Conservation (phyloP, 192 early-diverging fungal genomes). For the Backusella psychrophila region DNA sequence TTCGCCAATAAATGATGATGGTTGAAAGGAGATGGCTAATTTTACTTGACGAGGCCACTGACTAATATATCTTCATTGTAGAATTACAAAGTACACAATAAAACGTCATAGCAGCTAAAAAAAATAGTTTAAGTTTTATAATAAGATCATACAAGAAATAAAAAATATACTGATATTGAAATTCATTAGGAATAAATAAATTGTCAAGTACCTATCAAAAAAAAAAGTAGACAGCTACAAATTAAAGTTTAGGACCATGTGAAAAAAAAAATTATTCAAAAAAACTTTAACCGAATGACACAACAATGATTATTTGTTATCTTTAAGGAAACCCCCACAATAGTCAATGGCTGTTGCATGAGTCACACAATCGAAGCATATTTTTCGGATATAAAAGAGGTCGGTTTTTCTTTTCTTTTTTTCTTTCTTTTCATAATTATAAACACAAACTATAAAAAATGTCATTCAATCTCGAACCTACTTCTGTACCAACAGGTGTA, state of each 20-base stretch:
- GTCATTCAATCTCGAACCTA: not conserved
- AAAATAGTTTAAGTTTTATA: not conserved
- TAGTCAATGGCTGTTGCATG: not conserved
- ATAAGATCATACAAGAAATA: not conserved
- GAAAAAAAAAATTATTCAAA: not conserved
- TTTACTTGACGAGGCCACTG: not conserved
- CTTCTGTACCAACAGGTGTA: constrained; percentile 61
- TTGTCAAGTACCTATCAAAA: not conserved
- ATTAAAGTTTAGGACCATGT: constrained; percentile 6
- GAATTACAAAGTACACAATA: not conserved
- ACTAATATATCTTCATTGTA: not conserved
- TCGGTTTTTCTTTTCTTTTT: not conserved
- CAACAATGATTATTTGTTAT: not conserved
- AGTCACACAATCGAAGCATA: not conserved
- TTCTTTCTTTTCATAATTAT: not conserved
- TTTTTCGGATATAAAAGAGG: not conserved
- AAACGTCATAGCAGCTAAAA: not conserved
- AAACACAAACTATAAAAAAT: not conserved
- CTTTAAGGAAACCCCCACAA: not conserved
- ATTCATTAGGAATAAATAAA: not conserved
- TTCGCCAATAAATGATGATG: not conserved
- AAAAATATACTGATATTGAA: not conserved
- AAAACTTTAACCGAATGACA: not conserved
- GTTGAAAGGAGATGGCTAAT: not conserved
- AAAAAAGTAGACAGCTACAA: not conserved